These are phyloP conservation scores for Dinochytrium kinnereticum DNA, from an alignment of 371 early-diverging fungal species.

Conservation along the genomic window DNA sequence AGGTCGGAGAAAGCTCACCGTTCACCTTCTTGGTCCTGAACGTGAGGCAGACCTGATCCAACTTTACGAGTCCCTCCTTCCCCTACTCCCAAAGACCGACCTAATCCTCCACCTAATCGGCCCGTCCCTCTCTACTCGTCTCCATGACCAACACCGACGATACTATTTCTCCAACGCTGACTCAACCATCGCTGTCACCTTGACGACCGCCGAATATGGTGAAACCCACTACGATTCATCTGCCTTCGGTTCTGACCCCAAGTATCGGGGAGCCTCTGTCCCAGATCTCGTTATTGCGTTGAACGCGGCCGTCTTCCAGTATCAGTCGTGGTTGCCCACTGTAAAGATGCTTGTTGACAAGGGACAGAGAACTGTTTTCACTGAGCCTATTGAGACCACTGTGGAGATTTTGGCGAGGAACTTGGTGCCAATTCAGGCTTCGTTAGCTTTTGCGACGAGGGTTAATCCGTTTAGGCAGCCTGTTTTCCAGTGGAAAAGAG, in stretches of 20 bases:
- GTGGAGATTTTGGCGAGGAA: conserved; percentile 38
- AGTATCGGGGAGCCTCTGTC: conserved; percentile 42
- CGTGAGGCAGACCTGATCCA: conserved; percentile 52
- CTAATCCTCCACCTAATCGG: conserved; percentile 54
- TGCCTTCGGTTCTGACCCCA: conserved; percentile 36
- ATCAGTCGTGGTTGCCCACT: conserved; percentile 41
- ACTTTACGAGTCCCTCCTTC: conserved; percentile 45
- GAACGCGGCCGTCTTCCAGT: conserved; percentile 47
- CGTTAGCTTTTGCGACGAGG: conserved; percentile 25
- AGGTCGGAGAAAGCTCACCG: conserved; percentile 46
- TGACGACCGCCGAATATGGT: conserved; percentile 41
- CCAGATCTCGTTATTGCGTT: conserved; percentile 49
- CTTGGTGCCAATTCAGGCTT: conserved; percentile 35
- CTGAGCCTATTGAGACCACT: conserved; percentile 51
- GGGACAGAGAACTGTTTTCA: conserved; percentile 39
- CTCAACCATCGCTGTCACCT: conserved; percentile 40
- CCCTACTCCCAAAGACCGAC: conserved; percentile 53
- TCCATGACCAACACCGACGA: conserved; percentile 38
- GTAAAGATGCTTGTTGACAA: conserved; percentile 43
- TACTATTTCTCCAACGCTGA: conserved; percentile 34
- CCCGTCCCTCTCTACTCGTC: conserved; percentile 41
- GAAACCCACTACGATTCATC: conserved; percentile 40
- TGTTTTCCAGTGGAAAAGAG: conserved; percentile 49
- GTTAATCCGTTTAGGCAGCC: conserved; percentile 57
- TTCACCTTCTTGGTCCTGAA: conserved; percentile 51